phyloP scores from a whole-genome alignment of 2,329 filamentous ascomycete species.

The Fusarium clavum region DNA sequence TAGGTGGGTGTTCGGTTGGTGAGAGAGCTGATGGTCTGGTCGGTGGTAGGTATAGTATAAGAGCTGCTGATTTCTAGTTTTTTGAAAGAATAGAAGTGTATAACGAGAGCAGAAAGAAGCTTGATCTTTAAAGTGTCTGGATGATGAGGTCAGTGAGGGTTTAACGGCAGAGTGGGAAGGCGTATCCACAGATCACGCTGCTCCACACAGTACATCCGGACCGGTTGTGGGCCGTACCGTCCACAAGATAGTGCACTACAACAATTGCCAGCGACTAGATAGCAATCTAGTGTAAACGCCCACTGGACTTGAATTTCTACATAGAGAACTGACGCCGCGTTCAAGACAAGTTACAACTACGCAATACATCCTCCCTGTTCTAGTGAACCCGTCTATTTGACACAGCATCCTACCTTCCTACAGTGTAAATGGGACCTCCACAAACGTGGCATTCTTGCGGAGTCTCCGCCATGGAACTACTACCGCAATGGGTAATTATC shows the following conservation, averaged over 20 bases:
- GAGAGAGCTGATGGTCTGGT: fast-evolving
- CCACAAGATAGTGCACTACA: not conserved
- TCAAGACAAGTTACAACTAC: too few species aligned
- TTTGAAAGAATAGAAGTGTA: not conserved
- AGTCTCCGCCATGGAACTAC: not conserved
- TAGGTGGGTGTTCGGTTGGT: not conserved
- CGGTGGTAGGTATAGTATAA: not conserved
- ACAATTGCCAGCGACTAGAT: not conserved
- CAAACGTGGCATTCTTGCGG: not conserved
- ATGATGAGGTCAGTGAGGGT: conserved; percentile 9
- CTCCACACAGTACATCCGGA: not conserved
- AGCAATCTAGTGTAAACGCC: fast-evolving
- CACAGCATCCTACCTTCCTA: not conserved
- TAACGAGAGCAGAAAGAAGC: not conserved
- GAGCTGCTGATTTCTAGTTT: not conserved
- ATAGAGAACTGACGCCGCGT: not conserved
- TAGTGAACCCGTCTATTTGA: not conserved
- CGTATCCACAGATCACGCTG: not conserved
- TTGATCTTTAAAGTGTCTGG: not conserved
- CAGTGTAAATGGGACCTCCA: not conserved
- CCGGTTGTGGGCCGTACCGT: fast-evolving
- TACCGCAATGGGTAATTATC: not conserved
- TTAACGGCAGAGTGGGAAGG: not conserved
- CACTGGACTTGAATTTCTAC: fast-evolving
- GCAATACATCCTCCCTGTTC: too few species aligned